These are phyloP conservation scores for Mrakia blollopis DNA, from an alignment of 768 basidiomycete species.

Conservation along the genomic window DNA sequence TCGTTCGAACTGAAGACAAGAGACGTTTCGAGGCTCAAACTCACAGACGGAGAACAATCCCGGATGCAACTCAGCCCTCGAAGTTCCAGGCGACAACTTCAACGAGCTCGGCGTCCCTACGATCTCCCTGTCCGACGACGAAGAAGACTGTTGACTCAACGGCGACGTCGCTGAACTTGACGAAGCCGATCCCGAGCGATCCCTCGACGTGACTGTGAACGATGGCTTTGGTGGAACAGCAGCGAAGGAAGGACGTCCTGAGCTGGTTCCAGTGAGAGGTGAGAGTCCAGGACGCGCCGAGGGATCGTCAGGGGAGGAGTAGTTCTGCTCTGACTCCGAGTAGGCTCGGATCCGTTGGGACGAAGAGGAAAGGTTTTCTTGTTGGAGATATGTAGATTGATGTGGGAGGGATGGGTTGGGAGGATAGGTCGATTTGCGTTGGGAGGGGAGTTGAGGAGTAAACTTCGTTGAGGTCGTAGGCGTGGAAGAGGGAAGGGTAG, in stretches of 20 bases:
- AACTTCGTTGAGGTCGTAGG: neutral
- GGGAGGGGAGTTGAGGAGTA: neutral
- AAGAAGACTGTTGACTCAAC: neutral
- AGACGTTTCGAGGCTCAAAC: no score
- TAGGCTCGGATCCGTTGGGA: neutral
- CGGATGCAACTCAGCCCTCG: conserved; percentile 5
- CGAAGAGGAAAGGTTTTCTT: neutral
- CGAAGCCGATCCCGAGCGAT: neutral
- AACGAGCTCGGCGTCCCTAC: neutral
- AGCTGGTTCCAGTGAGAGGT: neutral
- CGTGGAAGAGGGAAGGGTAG: neutral
- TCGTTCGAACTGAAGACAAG: no score
- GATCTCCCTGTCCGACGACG: neutral
- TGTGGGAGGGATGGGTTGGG: neutral
- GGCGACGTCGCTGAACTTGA: neutral
- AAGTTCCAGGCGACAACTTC: neutral
- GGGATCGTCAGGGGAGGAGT: no score
- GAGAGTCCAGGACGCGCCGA: neutral
- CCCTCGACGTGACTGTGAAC: conserved; percentile 2
- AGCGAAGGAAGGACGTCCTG: neutral
- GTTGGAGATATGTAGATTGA: neutral
- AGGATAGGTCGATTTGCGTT: neutral
- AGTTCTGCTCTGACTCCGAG: neutral
- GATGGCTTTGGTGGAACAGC: neutral
- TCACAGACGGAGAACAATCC: conserved; percentile 8